Conservation (phyloP, 23 red algal genomes). For the Gracilaria gracilis region DNA sequence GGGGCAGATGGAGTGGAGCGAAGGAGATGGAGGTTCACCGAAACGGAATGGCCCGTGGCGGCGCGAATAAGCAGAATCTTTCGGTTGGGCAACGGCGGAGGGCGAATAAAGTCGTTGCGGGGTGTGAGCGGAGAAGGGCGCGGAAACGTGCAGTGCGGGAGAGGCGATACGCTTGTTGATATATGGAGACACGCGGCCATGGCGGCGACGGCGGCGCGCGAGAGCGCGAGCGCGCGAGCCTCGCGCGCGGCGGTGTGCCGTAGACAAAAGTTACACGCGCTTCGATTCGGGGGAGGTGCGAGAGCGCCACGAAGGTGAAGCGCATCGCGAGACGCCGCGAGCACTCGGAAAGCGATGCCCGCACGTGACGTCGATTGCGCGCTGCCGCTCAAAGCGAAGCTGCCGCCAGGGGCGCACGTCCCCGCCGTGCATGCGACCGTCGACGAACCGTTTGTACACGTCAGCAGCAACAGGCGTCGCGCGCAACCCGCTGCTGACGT, state of each 20-base stretch:
- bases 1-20: neutral
- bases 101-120: neutral
- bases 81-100: neutral
- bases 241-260: too few relatives aligned
- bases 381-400: too few relatives aligned
- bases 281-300: neutral
- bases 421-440: too few relatives aligned
- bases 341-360: too few relatives aligned
- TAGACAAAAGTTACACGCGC: constrained; percentile 6
- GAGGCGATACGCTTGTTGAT: neutral
- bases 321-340: neutral
- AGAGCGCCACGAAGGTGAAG: neutral
- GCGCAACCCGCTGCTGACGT: neutral
- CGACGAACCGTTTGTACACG: too few relatives aligned
- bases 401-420: too few relatives aligned
- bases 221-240: too few relatives aligned
- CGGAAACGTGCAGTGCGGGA: neutral
- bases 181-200: neutral
- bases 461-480: too few relatives aligned
- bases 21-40: neutral
- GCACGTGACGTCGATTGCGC: too few relatives aligned
- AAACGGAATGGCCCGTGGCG: neutral
- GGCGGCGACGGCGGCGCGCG: neutral
- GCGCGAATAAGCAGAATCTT: neutral
- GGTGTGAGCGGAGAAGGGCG: neutral